Evolutionary conservation across 208 protist species (phyloP).

Genomic region (Tritrichomonas foetus): DNA sequence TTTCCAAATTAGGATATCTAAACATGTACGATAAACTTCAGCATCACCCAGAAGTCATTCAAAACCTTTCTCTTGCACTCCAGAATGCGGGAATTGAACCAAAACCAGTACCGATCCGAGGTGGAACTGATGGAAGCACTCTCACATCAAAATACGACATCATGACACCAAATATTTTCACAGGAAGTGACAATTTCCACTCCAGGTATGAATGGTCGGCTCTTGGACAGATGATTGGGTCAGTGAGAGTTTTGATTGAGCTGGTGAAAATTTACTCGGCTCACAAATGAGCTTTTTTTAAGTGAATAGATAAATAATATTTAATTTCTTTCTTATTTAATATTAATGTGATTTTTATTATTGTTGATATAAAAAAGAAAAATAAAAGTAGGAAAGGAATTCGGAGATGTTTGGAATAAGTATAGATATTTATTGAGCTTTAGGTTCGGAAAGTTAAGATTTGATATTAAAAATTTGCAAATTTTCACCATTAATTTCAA

Average conservation of each 20-base stretch:
- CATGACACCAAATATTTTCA: not conserved
- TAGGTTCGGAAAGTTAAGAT: too few species aligned
- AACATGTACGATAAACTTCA: not conserved
- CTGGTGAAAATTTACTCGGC: not conserved
- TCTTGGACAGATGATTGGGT: not conserved
- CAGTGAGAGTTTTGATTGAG: not conserved
- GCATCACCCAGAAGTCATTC: not conserved
- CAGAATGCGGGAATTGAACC: not conserved
- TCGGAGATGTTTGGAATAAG: too few species aligned
- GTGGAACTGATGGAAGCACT: constrained; percentile 6
- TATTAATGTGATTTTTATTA: too few species aligned
- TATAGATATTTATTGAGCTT: too few species aligned
- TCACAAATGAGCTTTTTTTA: not conserved
- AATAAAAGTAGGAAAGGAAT: too few species aligned
- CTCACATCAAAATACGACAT: not conserved
- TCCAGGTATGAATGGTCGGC: not conserved
- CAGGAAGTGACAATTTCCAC: not conserved
- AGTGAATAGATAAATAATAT: too few species aligned
- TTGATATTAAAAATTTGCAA: too few species aligned
- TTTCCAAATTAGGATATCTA: not conserved
- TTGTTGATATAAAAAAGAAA: too few species aligned
- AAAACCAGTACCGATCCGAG: not conserved
- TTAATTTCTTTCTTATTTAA: too few species aligned
- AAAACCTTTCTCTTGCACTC: not conserved
- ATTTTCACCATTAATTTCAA: too few species aligned